Evolutionary conservation across 768 basidiomycete genomes (phyloP), one percentile per base, ranked within the genome.

Genomic region (Amyloporia xantha): DNA sequence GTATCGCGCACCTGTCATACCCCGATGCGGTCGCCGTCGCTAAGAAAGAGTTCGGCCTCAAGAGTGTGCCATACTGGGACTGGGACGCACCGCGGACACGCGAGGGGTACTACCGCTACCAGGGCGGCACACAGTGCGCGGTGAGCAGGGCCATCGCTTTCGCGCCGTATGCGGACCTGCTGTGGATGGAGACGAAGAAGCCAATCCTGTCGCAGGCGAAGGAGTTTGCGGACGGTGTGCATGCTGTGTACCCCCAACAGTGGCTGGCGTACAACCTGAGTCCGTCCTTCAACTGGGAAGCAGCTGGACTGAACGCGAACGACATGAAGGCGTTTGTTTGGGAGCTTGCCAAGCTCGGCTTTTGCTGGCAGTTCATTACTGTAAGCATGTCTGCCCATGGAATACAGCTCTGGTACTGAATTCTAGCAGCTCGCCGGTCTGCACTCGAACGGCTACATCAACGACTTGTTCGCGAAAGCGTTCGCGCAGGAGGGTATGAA

Each of bases 311-410:
- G 15, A 81, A 77, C 37, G 77, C 84, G 58, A 73, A 75, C 54
- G 91, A 93, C 57, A 98, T 91, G 91, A 76, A 89, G 66, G 69
- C 75, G 33, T 98, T 79, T 64, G 79, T 97, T 30, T 95, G 94
- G 95, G 78, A 91, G 60, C 75, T 99, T 21, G 95, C 91, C 41
- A 94, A 87, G 72, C 81, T 96, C 41, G 94, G 94, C 28, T 98
- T 97, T 68, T 85, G 93, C 58, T 98, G 94, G 93, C 94, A 98
- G 67, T 98, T 99, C 73, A 96, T 97, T 68, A 96, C 94, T 57
- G 91, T 93, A 44, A 59, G 87, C 65, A 19, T 23, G 13, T 30
- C 15, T 47, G 33, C 20, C 17, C 57, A 24, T 5, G 51, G 20
- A n/a, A 25, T 33, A 17, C 6, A 41, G 13, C 9, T 19, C 47